phyloP scores from a whole-genome alignment of 805 yeast species.

The Starmerella khaoyaiensis region DNA sequence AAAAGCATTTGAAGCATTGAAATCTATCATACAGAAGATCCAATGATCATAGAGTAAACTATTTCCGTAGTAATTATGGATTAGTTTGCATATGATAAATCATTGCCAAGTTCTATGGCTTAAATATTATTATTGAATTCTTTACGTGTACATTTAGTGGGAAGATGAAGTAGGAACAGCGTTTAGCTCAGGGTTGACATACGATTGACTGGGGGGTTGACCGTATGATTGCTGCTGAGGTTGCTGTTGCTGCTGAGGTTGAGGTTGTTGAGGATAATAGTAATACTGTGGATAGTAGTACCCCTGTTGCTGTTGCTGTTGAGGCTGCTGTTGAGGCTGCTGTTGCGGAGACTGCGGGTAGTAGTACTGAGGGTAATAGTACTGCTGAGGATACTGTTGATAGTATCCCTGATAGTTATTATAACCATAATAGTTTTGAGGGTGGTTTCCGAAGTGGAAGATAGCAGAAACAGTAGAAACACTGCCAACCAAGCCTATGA shows the following conservation, averaged over 20 bases:
- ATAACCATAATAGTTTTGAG: not conserved
- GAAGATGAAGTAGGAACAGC: too few species aligned
- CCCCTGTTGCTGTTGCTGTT: slow-evolving; percentile 3
- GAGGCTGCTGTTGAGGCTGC: slow-evolving; percentile 3
- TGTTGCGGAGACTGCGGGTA: too few species aligned
- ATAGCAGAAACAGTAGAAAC: too few species aligned
- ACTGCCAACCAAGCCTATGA: too few species aligned
- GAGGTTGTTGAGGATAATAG: slow-evolving; percentile 7
- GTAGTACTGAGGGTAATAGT: not conserved
- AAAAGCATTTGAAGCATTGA: too few species aligned
- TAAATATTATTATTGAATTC: too few species aligned
- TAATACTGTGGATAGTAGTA: slow-evolving; percentile 1
- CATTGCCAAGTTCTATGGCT: too few species aligned
- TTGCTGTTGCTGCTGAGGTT: slow-evolving; percentile 4
- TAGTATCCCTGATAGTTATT: slow-evolving; percentile 2
- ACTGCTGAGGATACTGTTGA: slow-evolving; percentile 3
- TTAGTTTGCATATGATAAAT: too few species aligned
- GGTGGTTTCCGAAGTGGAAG: not conserved
- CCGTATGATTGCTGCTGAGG: slow-evolving; percentile 2
- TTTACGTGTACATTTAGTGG: too few species aligned
- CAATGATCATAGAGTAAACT: too few species aligned
- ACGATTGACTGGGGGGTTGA: not conserved
- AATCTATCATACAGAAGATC: too few species aligned
- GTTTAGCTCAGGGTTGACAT: slow-evolving; percentile 8
- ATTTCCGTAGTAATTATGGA: too few species aligned